Base-by-base conservation (phyloP, 2,329 filamentous ascomycete genomes). In the Trichoderma gracile region DNA sequence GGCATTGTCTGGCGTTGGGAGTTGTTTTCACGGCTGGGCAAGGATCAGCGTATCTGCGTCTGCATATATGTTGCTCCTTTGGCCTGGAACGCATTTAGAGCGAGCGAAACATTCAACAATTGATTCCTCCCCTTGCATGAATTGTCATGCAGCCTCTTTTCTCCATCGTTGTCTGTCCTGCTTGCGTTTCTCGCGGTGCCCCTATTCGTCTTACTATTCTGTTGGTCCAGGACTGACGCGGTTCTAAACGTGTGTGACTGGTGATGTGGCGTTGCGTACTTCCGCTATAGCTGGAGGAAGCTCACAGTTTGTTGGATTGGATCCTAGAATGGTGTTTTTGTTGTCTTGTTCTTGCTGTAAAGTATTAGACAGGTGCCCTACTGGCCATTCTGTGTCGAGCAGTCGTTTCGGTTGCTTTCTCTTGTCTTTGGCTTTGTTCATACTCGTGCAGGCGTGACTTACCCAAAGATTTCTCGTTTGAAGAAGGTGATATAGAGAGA, bases 1-100 rank as follows among this genome's bases (percentile, higher is more conserved):
- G 54, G 55, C 63, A 65, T 65, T 47, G 23, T 42, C 54, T 30
- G 46, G 55, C 55, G 54, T 65, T 63, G 52, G 60, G 52, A 30
- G 21, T 63, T 63, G 43, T 42, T 27, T 38, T 19, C 19, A 6
- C 7, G 25, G 25, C 49, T 38, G 38, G n/a, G 46, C 27, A 38
- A 45, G 38, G 23, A 19, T 3, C n/a, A 23, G n/a, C 40, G n/a
- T 19, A 45, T 61, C n/a, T 56, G 40, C 54, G 30, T 5, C 3
- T 38, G 12, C 33, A 14, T 38, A 14, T 38, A 38, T 21, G 17
- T 45, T 57, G 42, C 25, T 38, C 38, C 25, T 62, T 62, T 54
- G 38, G 49, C 59, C 33, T 46, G n/a, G 23, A 45, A 45, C 49
- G 40, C 59, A 62, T 54, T 46, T 43, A 23, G 25, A 62, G 49